phyloP scores from a whole-genome alignment of 2,329 filamentous ascomycete genomes.

The Arthrocladium fulminans region DNA sequence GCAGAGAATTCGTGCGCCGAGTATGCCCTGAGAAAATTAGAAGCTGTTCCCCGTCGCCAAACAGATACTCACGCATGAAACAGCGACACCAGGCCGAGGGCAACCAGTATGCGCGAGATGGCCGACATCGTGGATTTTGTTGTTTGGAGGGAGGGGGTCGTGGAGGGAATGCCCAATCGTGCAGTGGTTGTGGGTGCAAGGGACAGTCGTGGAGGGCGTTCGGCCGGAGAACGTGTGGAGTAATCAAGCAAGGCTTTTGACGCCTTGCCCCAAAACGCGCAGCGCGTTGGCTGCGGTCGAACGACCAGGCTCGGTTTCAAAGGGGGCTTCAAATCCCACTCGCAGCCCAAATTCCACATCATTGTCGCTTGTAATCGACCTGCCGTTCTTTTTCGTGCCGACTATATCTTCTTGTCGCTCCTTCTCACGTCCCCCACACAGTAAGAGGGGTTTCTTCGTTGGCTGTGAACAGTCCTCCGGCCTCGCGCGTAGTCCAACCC shows the following conservation, averaged over 20 bases:
- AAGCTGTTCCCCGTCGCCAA: conserved; percentile 14
- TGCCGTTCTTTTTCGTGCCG: conserved; percentile 9
- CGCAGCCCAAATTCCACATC: background rate
- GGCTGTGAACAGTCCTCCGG: too few relatives aligned
- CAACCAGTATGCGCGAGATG: conserved; percentile 61
- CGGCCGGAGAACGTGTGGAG: background rate
- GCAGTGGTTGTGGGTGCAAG: background rate
- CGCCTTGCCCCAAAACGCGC: background rate
- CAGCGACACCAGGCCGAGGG: conserved; percentile 67
- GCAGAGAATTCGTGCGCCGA: conserved; percentile 87
- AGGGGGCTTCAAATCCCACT: background rate
- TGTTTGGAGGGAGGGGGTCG: background rate
- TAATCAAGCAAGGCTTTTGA: background rate
- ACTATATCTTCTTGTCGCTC: conserved; percentile 11
- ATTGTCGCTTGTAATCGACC: conserved; percentile 7
- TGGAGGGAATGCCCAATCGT: background rate
- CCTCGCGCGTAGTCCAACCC: background rate
- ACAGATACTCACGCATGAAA: conserved; percentile 66
- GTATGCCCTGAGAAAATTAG: conserved; percentile 61
- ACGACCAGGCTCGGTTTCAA: too few relatives aligned
- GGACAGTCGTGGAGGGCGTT: background rate
- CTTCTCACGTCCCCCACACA: background rate
- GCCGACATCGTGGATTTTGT: conserved; percentile 51
- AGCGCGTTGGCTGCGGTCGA: background rate
- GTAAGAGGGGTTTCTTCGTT: background rate